A percentile compares a stretch with the other conserved stretches of the same genome.
Conservation (phyloP, 371 early-diverging fungal species). For the Fennellomyces sp. region DNA sequence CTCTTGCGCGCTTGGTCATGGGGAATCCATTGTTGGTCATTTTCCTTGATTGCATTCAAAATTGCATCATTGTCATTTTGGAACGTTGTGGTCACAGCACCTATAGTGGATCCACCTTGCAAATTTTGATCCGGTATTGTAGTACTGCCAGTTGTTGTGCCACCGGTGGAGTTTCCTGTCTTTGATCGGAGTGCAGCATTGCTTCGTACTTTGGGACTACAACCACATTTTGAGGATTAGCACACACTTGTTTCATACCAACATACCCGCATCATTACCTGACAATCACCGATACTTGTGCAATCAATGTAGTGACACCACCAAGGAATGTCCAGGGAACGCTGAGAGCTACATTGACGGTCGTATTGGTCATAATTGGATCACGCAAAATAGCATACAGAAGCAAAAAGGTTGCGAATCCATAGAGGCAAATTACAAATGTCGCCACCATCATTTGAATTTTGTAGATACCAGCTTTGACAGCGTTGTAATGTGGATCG, state of each 20-base stretch:
- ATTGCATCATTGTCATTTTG: constrained; percentile 4
- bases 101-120: not conserved
- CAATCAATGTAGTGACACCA: not conserved
- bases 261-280: too few relatives aligned
- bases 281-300: not conserved
- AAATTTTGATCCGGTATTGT: not conserved
- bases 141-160: not conserved
- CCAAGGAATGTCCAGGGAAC: constrained; percentile 23
- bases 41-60: not conserved
- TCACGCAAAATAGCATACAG: constrained; percentile 25
- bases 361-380: constrained; percentile 15
- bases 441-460: constrained; percentile 15
- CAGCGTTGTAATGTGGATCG: not conserved
- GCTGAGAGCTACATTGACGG: constrained; percentile 14
- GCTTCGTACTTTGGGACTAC: not conserved
- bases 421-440: constrained; percentile 16
- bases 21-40: not conserved
- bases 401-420: constrained; percentile 21
- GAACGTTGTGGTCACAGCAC: not conserved
- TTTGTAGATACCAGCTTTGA: not conserved
- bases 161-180: not conserved
- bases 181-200: not conserved
- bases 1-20: not conserved
- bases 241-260: too few relatives aligned
- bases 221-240: too few relatives aligned